Conservation (phyloP, 257 asterid species). For the Solanum pimpinellifolium region DNA sequence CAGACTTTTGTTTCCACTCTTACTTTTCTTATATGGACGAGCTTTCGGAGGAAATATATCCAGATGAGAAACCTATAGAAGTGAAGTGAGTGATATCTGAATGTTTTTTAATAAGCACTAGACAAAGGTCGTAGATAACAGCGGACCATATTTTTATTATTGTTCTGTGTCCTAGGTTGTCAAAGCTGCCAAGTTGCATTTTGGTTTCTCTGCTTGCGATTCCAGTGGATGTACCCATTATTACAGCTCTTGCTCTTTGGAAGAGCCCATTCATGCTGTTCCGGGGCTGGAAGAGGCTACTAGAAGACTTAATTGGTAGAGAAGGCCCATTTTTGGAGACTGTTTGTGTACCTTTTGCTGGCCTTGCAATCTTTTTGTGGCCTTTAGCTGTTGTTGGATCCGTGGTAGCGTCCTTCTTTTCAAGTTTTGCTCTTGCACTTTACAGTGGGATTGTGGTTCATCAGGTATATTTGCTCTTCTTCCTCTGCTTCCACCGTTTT, state of each 20-base stretch:
- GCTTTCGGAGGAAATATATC: slow-evolving; percentile 41
- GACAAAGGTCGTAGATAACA: background rate
- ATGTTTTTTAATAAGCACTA: background rate
- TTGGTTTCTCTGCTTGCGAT: slow-evolving; percentile 50
- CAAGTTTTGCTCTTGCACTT: slow-evolving; percentile 67
- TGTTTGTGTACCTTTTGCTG: slow-evolving; percentile 85
- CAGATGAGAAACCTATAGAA: slow-evolving; percentile 56
- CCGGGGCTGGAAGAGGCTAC: slow-evolving; percentile 81
- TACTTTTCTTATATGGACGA: slow-evolving; percentile 93
- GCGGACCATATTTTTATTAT: background rate
- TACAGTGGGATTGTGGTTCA: slow-evolving; percentile 68
- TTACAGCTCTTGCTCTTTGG: slow-evolving; percentile 69
- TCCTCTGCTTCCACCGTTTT: background rate
- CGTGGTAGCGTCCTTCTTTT: slow-evolving; percentile 46
- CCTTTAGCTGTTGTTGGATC: slow-evolving; percentile 78
- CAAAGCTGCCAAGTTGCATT: slow-evolving; percentile 54
- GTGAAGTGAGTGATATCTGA: slow-evolving; percentile 39
- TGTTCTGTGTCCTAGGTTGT: slow-evolving; percentile 24
- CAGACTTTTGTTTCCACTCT: slow-evolving; percentile 88
- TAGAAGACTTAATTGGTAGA: slow-evolving; percentile 73
- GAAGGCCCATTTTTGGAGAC: slow-evolving; percentile 94
- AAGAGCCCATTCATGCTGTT: slow-evolving; percentile 87
- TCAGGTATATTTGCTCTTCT: slow-evolving; percentile 31
- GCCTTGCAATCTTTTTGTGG: slow-evolving; percentile 76
- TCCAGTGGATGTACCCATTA: slow-evolving; percentile 49